A percentile compares a stretch with the other conserved stretches of the same genome.
Conservation (phyloP, 129 eudicot species). For the Mikania micrantha region DNA sequence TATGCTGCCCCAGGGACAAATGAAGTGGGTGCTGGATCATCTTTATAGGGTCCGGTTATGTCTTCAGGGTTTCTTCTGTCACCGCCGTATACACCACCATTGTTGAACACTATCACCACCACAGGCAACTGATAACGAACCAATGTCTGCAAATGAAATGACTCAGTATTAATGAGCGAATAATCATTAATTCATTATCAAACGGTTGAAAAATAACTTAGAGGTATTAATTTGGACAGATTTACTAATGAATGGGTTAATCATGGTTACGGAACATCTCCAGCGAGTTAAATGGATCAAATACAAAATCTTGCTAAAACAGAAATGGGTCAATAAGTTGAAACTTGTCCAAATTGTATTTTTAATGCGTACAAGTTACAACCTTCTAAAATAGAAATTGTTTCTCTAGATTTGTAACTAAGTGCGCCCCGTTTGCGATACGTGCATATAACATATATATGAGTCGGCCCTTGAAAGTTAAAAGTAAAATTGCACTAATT, state of each 20-base stretch:
- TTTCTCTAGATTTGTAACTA: too few species aligned
- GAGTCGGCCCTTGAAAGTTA: too few species aligned
- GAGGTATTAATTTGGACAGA: not conserved
- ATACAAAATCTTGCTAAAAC: not conserved
- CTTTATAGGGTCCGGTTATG: conserved; percentile 74
- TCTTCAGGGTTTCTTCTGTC: conserved; percentile 85
- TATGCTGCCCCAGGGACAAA: conserved; percentile 91
- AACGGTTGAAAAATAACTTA: not conserved
- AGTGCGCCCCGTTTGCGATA: too few species aligned
- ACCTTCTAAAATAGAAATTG: too few species aligned
- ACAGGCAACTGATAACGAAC: conserved; percentile 94
- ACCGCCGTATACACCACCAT: conserved; percentile 98
- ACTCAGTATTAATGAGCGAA: too few species aligned
- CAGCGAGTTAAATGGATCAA: not conserved
- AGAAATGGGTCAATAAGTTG: not conserved
- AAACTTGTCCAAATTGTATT: not conserved
- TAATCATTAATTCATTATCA: too few species aligned
- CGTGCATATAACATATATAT: too few species aligned
- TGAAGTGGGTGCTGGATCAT: conserved; percentile 96
- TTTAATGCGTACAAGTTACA: too few species aligned
- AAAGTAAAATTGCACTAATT: too few species aligned
- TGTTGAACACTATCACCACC: conserved; percentile 93
- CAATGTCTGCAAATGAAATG: conserved; percentile 73
- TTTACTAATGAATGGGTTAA: not conserved
- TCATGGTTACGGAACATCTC: not conserved